Evolutionary conservation across 2,329 filamentous ascomycete species (phyloP).

Genomic region (Venturia carpophila): DNA sequence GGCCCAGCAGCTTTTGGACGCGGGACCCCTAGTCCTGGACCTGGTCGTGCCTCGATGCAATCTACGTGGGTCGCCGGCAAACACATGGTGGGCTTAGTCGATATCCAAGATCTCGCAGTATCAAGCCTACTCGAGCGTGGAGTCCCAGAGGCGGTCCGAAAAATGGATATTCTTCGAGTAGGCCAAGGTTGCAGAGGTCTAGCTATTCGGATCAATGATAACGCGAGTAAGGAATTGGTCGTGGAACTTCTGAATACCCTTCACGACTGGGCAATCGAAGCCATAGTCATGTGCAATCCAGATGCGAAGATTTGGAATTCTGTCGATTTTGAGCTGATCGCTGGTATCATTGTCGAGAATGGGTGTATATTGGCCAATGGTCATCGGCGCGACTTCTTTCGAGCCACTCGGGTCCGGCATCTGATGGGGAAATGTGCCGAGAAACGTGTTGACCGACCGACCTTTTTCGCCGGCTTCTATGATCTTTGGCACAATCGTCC

Average conservation of each 20-base stretch:
- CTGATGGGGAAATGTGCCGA: slow-evolving; percentile 11
- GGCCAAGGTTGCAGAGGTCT: slow-evolving; percentile 10
- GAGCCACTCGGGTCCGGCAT: slow-evolving; percentile 3
- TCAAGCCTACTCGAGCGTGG: slow-evolving; percentile 4
- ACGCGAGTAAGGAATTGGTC: neutral
- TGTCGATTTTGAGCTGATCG: neutral
- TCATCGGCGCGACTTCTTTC: slow-evolving; percentile 13
- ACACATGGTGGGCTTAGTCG: neutral
- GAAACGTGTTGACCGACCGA: slow-evolving; percentile 4
- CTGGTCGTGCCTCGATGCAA: neutral
- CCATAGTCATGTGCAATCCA: slow-evolving; percentile 11
- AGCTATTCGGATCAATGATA: neutral
- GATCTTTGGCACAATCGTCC: slow-evolving; percentile 15
- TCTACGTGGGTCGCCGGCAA: neutral
- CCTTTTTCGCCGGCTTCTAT: slow-evolving; percentile 11
- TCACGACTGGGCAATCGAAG: slow-evolving; percentile 2
- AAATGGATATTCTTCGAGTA: slow-evolving; percentile 3
- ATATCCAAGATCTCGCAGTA: neutral
- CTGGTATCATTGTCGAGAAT: slow-evolving; percentile 8
- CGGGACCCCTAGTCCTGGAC: neutral
- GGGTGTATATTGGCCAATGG: slow-evolving; percentile 10
- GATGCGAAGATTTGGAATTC: neutral
- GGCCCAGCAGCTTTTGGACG: neutral
- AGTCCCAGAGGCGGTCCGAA: neutral
- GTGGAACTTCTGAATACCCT: neutral